Base-by-base conservation (phyloP, 78 protist species). In the Cavenderia fasciculata region DNA sequence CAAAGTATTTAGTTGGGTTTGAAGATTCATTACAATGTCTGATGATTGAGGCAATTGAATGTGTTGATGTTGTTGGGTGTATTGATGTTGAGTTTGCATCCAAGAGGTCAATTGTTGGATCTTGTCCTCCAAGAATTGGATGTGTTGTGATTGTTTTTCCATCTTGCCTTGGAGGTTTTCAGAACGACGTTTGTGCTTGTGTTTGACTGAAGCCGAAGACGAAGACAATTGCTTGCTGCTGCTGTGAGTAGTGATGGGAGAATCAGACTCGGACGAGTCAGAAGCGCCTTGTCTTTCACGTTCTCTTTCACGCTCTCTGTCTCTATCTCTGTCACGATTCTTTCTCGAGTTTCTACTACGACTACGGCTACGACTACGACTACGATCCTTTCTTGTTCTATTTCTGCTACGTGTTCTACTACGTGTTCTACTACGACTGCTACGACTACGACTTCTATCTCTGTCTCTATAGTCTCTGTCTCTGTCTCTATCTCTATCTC, bases 111-210 rank as follows among this genome's bases (percentile, higher is more conserved):
- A 59, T 1, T 76, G 33, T 23, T 76, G 59, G 31, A 82, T 82
- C 47, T 82, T 82, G 36, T 82, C 90, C 44, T 82, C 90, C 11
- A 82, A 78, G 51, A 56, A 82, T 8, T 76, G 68, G 16, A 82
- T 82, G 49, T 82, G 90, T 41, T 56, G 65, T 6, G 49, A 46
- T 44, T 82, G 90, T 18, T 61, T 66, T 2, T 38, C 71, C 19
- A 82, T 68, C 44, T 82, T 82, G 4, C 62, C 36, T 68, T 82
- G 90, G n/a, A 82, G 65, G 43, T 82, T 71, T 12, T 34, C 41
- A 1, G 78, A 71, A 51, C 25, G n/a, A 36, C 46, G 25, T 46
- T 49, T 71, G 10, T 19, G 27, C 16, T 63, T 63, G 8, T 63
- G 72, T 21, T 63, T 63, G 43, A 63, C 38, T 16, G 72, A 63